Evolutionary conservation across 2,329 filamentous ascomycete species (phyloP).

Genomic region (Fusarium verticillioides): DNA sequence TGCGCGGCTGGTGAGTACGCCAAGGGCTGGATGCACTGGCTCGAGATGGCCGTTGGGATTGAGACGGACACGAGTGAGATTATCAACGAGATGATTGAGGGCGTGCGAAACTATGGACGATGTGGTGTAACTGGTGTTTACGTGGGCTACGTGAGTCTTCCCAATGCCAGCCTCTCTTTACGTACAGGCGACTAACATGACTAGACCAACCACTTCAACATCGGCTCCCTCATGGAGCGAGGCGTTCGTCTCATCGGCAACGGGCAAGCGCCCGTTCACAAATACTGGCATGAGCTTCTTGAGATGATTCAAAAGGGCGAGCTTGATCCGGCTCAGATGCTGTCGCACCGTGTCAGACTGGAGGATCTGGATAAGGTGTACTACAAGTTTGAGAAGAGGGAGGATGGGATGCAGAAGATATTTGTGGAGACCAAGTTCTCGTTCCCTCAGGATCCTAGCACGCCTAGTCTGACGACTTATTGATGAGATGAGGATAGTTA

Average conservation of each 20-base stretch:
- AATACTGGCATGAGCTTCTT: conserved; percentile 85
- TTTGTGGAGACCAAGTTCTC: conserved; percentile 72
- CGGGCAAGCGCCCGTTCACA: conserved; percentile 78
- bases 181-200: neutral
- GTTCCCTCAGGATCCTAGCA: conserved; percentile 51
- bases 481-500: neutral
- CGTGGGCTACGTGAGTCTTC: conserved; percentile 64
- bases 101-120: conserved; percentile 77
- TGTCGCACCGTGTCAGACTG: conserved; percentile 79
- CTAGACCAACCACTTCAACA: conserved; percentile 68
- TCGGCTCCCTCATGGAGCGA: conserved; percentile 85
- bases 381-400: conserved; percentile 67
- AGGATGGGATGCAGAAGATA: conserved; percentile 84
- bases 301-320: conserved; percentile 72
- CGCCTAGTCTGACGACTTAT: conserved; percentile 33
- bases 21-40: conserved; percentile 69
- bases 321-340: conserved; percentile 82
- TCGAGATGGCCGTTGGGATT: conserved; percentile 69
- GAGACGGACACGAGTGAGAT: conserved; percentile 90
- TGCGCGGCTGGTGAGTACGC: conserved; percentile 70
- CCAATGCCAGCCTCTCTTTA: too few species aligned
- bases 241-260: conserved; percentile 82
- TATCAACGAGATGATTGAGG: conserved; percentile 81
- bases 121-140: conserved; percentile 81
- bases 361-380: conserved; percentile 79